These are phyloP conservation scores for Neurospora sp. DNA, from an alignment of 495 filamentous ascomycete genomes.

Conservation along the genomic window DNA sequence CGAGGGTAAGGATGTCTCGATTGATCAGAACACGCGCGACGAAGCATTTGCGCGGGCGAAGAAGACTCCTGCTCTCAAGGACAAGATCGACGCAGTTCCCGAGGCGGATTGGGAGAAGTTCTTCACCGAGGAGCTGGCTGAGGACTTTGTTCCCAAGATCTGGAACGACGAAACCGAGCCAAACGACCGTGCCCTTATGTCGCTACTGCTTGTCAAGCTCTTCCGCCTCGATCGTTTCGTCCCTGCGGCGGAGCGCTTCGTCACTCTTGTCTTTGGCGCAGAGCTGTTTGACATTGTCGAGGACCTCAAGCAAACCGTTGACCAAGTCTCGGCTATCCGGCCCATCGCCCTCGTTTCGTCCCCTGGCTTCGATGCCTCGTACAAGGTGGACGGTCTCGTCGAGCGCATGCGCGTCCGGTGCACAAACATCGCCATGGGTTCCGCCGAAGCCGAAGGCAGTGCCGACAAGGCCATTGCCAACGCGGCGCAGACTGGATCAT, in stretches of 20 bases:
- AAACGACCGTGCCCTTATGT: conserved; percentile 69
- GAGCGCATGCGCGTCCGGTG: conserved; percentile 71
- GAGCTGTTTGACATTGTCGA: conserved; percentile 69
- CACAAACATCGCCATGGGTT: conserved; percentile 98
- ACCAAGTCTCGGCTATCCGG: conserved; percentile 70
- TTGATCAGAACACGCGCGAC: conserved; percentile 48
- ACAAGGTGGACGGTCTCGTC: conserved; percentile 94
- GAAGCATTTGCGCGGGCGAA: conserved; percentile 59
- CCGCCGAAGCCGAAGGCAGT: conserved; percentile 80
- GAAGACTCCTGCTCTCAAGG: conserved; percentile 64
- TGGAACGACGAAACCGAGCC: conserved; percentile 57
- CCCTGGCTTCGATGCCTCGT: conserved; percentile 95
- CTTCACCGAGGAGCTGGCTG: conserved; percentile 74
- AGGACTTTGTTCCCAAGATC: conserved; percentile 69
- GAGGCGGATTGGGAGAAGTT: conserved; percentile 66
- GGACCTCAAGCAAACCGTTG: conserved; percentile 75
- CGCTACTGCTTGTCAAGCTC: conserved; percentile 80
- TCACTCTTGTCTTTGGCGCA: conserved; percentile 79
- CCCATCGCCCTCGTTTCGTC: conserved; percentile 89
- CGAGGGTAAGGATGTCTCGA: conserved; percentile 70
- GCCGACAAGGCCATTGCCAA: conserved; percentile 94
- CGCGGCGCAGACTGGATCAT: conserved; percentile 83
- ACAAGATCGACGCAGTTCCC: conserved; percentile 51
- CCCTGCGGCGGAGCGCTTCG: conserved; percentile 80
- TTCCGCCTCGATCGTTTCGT: conserved; percentile 95